phyloP scores from a whole-genome alignment of 345 rosid genomes.

The Eucalyptus pumila region DNA sequence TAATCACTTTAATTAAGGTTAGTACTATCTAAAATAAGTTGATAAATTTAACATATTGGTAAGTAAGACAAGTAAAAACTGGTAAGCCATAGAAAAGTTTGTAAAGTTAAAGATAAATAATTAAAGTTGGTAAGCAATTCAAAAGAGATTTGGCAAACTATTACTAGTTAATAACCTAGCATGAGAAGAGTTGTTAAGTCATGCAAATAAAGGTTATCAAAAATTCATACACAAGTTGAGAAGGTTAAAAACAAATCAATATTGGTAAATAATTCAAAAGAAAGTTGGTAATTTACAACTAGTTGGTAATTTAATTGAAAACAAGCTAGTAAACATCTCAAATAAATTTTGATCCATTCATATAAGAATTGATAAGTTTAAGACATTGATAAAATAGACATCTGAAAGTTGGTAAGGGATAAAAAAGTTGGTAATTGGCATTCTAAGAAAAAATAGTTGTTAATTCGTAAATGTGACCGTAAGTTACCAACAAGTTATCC shows the following conservation, averaged over 20 bases:
- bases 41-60: neutral
- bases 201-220: too few species aligned
- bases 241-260: neutral
- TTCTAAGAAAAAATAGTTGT: neutral
- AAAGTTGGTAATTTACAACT: neutral
- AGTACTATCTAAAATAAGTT: too few species aligned
- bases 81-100: neutral
- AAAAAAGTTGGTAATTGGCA: neutral
- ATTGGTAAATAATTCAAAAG: neutral
- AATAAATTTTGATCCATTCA: neutral
- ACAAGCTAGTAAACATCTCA: neutral
- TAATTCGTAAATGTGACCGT: rapidly evolving
- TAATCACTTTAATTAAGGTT: too few species aligned
- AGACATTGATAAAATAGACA: rapidly evolving
- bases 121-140: neutral
- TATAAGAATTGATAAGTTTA: neutral
- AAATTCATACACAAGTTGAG: neutral
- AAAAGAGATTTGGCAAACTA: neutral
- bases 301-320: neutral
- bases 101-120: neutral
- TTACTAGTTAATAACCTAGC: neutral
- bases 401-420: neutral
- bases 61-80: too few species aligned
- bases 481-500: neutral
- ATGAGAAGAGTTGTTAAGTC: neutral